These are phyloP conservation scores for Volvox reticuliferus DNA, from an alignment of 139 green algal species.

Conservation along the genomic window DNA sequence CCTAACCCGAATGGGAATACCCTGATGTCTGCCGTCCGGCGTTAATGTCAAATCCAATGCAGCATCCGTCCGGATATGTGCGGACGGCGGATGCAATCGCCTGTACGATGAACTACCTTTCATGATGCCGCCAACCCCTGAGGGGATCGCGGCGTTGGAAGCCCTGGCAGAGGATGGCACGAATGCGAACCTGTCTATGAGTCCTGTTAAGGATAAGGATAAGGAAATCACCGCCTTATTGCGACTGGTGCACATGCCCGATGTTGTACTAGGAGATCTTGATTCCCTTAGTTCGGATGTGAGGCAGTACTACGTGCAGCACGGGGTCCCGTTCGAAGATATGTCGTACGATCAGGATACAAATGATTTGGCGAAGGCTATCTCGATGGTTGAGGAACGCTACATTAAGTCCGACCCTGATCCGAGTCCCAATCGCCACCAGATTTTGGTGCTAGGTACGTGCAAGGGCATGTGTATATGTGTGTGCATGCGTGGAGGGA, in stretches of 20 bases:
- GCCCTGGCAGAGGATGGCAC: background rate
- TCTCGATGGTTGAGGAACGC: constrained; percentile 63
- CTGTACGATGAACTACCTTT: constrained; percentile 85
- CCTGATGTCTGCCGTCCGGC: background rate
- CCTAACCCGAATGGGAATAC: too few relatives aligned
- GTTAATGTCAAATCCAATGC: background rate
- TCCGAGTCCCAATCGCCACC: constrained; percentile 28
- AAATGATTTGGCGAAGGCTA: constrained; percentile 92
- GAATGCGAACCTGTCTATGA: too few relatives aligned
- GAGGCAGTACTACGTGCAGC: constrained; percentile 58
- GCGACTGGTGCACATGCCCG: constrained; percentile 67
- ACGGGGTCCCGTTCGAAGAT: constrained; percentile 75
- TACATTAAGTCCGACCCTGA: constrained; percentile 7
- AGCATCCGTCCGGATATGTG: constrained; percentile 84
- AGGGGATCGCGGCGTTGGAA: background rate
- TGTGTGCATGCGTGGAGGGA: too few relatives aligned
- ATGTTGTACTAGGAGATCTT: constrained; percentile 89
- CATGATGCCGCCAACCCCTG: constrained; percentile 52
- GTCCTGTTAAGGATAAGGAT: too few relatives aligned
- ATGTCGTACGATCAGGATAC: constrained; percentile 88
- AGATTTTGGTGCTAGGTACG: constrained; percentile 61
- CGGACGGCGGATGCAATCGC: constrained; percentile 94
- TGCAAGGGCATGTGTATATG: background rate
- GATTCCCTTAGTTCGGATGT: constrained; percentile 84
- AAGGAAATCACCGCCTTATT: background rate